Base-by-base conservation (phyloP, 2,329 filamentous ascomycete species). In the Cladosporium sp. region DNA sequence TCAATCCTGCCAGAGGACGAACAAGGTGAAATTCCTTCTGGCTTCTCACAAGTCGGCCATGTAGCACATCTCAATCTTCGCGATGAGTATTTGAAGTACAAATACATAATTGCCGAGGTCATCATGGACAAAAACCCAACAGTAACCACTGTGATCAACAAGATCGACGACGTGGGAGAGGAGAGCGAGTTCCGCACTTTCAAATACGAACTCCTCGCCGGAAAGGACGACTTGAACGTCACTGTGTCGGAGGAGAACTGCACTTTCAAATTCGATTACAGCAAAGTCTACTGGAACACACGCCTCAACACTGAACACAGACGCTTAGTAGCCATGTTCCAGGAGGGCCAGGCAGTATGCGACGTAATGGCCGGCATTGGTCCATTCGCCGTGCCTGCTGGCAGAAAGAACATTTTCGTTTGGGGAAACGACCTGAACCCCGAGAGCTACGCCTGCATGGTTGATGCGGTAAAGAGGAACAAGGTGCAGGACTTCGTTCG, bases 341-440 rank as follows among this genome's bases (percentile, higher is more conserved):
- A 84, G 58, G 85, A 88, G 6, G 92, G 94, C 39, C 89, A 97
- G 70, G 92, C 92, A 3, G 89, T 97, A 1, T 94, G 88, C 76
- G 94, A 99, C 74, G 88, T 97, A 64, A 99, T 97, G 93, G 93
- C 92, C 0, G 94, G 94, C 43, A 92, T 99, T 51, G 94, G 94
- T 0, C 94, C 94, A 0, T 99, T 99, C 73, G 92, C 93, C 20
- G 82, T 96, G 3, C 94, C 94, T 0, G 92, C 93, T 0, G 94
- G 90, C 15, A 95, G 89, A 78, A 93, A 89, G 73, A 86, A 85
- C 39, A 90, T 95, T 28, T 96, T 97, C 67, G 92, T 97, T 17
- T 96, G 90, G 87, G 94, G 92, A 39, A 99, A 97, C 75, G 94
- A 99, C 73, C 87, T 97, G 71, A 99, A 99, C 71, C 93, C 93